Evolutionary conservation across 2,329 filamentous ascomycete genomes (phyloP).

Genomic region (Aspergillus sergii): DNA sequence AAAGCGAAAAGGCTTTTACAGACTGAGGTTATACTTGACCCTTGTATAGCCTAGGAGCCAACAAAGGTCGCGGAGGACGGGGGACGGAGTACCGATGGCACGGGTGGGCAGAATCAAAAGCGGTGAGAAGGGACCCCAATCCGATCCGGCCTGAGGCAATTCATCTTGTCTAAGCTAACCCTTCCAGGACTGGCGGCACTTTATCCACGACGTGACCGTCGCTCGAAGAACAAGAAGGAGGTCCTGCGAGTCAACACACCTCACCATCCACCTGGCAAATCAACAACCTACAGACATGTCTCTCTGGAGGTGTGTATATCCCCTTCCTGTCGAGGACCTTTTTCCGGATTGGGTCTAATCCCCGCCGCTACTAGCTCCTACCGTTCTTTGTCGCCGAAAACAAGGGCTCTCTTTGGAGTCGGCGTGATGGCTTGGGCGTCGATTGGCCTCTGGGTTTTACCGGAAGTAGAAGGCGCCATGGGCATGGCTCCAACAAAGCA

Average conservation of each 20-base stretch:
- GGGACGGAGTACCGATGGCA: not conserved
- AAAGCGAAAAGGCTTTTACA: not conserved
- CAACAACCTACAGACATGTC: constrained; percentile 29
- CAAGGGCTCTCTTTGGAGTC: constrained; percentile 71
- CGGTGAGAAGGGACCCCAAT: not conserved
- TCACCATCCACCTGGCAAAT: not conserved
- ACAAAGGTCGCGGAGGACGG: not conserved
- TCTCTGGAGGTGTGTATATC: constrained; percentile 40
- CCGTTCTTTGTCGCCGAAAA: constrained; percentile 69
- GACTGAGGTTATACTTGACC: not conserved
- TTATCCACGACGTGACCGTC: not conserved
- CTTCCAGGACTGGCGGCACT: not conserved
- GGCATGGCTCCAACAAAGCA: constrained; percentile 72
- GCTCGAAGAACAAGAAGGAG: not conserved
- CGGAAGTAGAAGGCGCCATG: constrained; percentile 71
- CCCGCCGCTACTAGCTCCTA: constrained; percentile 58
- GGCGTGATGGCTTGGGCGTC: constrained; percentile 76
- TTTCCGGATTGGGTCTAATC: constrained; percentile 1
- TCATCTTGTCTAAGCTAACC: not conserved
- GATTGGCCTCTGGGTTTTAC: constrained; percentile 72
- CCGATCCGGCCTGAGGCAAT: not conserved
- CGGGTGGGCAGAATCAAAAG: constrained; percentile 4
- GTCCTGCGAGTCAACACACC: not conserved
- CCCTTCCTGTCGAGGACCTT: not conserved
- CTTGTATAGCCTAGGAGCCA: not conserved